These are phyloP conservation scores for Pestalotiopsis sp. DNA, from an alignment of 2,329 filamentous ascomycete species.

Conservation along the genomic window DNA sequence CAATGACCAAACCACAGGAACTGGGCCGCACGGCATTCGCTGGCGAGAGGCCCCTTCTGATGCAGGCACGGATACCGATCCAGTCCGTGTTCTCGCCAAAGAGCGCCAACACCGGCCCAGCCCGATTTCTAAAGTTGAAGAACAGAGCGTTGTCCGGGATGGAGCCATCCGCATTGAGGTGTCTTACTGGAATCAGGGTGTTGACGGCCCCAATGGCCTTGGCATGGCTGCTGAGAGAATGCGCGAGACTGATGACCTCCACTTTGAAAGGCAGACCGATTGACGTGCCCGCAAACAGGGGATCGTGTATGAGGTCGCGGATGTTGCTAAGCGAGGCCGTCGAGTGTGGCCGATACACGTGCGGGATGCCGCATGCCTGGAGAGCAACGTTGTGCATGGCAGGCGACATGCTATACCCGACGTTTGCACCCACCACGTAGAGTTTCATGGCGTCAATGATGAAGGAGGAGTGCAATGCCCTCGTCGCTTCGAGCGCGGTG, in stretches of 20 bases:
- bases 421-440: slow-evolving; percentile 72
- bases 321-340: slow-evolving; percentile 62
- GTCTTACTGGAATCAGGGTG: slow-evolving; percentile 70
- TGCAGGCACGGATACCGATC: slow-evolving; percentile 74
- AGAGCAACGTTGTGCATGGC: slow-evolving; percentile 77
- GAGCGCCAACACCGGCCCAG: slow-evolving; percentile 66
- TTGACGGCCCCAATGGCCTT: slow-evolving; percentile 76
- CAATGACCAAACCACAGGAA: slow-evolving; percentile 60
- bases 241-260: slow-evolving; percentile 66
- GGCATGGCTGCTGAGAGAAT: slow-evolving; percentile 71
- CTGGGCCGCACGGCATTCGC: slow-evolving; percentile 62
- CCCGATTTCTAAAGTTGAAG: slow-evolving; percentile 57
- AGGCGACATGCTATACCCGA: slow-evolving; percentile 72
- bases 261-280: slow-evolving; percentile 76
- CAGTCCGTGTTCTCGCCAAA: slow-evolving; percentile 83
- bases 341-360: slow-evolving; percentile 65
- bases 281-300: slow-evolving; percentile 70
- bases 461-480: slow-evolving; percentile 66
- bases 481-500: slow-evolving; percentile 63
- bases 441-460: slow-evolving; percentile 69
- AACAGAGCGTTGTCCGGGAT: slow-evolving; percentile 56
- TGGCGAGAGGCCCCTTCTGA: slow-evolving; percentile 71
- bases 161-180: slow-evolving; percentile 54
- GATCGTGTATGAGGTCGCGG: slow-evolving; percentile 63
- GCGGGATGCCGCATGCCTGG: slow-evolving; percentile 65